phyloP scores from a whole-genome alignment of 352 stramenopile genomes.

The Phytophthora chlamydospora region DNA sequence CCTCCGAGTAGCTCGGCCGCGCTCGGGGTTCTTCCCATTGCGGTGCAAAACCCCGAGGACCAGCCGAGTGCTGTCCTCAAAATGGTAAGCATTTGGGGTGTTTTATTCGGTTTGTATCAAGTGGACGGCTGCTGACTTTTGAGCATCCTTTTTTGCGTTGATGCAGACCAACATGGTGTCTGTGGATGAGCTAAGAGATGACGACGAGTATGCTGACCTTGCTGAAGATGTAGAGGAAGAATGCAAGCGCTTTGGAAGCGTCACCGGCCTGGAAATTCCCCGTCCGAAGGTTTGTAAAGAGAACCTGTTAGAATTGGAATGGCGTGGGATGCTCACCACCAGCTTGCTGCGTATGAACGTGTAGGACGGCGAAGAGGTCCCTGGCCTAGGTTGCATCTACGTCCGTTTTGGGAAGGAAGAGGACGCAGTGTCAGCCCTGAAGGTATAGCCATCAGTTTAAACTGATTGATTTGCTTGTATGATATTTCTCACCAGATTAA shows the following conservation, averaged over 20 bases:
- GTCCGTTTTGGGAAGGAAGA: conserved; percentile 70
- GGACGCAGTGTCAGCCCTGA: conserved; percentile 67
- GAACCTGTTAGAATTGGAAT: background rate
- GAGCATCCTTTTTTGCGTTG: conserved; percentile 3
- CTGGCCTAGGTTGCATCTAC: conserved; percentile 82
- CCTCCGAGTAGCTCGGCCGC: conserved; percentile 25
- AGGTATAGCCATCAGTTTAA: conserved; percentile 45
- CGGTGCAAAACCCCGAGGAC: conserved; percentile 30
- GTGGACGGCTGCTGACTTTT: conserved; percentile 4
- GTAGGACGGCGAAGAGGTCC: conserved; percentile 63
- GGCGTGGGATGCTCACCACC: background rate
- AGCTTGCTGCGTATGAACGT: conserved; percentile 6
- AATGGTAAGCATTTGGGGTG: conserved; percentile 56
- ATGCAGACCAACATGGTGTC: conserved; percentile 86
- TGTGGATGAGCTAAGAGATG: conserved; percentile 83
- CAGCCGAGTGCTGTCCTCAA: conserved; percentile 67
- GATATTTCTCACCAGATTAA: conserved; percentile 10
- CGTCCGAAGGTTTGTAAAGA: conserved; percentile 68
- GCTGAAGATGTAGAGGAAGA: conserved; percentile 91
- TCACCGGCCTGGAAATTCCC: conserved; percentile 77
- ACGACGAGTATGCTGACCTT: conserved; percentile 88
- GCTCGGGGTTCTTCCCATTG: conserved; percentile 5
- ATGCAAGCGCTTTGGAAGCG: conserved; percentile 85
- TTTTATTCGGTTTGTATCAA: background rate
- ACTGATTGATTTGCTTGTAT: too few species aligned